Percentiles rank a stretch among this genome's conserved stretches.
Conservation (phyloP, 208 protist species). For the Leptomonas pyrrhocoris region DNA sequence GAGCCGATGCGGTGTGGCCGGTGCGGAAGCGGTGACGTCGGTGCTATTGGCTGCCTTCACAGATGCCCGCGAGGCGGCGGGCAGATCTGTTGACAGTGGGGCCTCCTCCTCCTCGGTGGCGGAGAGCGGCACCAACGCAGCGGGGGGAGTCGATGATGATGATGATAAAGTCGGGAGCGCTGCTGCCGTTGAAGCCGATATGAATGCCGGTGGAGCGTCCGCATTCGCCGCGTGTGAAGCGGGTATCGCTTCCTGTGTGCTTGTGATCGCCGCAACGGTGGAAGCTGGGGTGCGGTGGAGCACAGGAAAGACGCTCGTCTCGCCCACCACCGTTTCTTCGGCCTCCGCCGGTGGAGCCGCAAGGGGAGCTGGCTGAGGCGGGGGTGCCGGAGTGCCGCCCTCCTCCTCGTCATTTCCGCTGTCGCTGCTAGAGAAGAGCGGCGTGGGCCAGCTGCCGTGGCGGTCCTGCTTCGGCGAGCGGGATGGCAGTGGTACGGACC, state of each 20-base stretch:
- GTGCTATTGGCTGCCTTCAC: neutral
- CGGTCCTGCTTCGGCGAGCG: neutral
- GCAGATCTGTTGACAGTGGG: neutral
- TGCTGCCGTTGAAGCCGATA: neutral
- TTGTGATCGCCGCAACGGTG: neutral
- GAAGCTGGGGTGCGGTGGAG: neutral
- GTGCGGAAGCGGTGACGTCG: neutral
- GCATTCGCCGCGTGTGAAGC: neutral
- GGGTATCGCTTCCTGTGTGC: neutral
- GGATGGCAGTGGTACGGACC: no score
- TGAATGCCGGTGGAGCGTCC: neutral
- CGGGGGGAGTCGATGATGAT: neutral
- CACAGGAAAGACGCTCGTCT: neutral
- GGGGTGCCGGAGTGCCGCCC: neutral
- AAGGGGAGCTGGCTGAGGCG: neutral
- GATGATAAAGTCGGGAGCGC: neutral
- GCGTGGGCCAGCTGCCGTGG: slow-evolving; percentile 9
- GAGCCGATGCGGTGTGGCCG: neutral
- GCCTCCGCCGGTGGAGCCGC: neutral
- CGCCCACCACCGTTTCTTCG: slow-evolving; percentile 2
- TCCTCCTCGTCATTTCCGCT: neutral
- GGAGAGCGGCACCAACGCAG: slow-evolving; percentile 1
- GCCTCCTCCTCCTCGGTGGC: slow-evolving; percentile 1
- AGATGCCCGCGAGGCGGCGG: neutral
- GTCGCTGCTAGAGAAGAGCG: slow-evolving; percentile 6